Percentiles rank a stretch among this genome's conserved stretches.
These are phyloP conservation scores for Aspergillus felis DNA, from an alignment of 2,329 filamentous ascomycete genomes.

Conservation along the genomic window DNA sequence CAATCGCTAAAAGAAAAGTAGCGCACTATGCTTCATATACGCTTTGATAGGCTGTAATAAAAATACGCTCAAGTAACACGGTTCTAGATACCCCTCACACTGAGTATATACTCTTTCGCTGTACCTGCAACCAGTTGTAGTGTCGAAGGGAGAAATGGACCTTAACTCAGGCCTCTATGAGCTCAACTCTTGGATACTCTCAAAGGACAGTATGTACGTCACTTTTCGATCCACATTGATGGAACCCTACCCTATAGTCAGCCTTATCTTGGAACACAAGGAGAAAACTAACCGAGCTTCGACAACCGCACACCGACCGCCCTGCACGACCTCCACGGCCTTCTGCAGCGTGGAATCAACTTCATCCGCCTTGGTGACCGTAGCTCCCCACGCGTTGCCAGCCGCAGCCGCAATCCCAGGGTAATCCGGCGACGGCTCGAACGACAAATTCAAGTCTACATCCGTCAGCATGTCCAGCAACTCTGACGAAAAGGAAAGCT, in stretches of 20 bases:
- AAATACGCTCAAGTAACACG: no score
- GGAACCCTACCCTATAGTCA: not conserved
- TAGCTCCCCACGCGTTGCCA: not conserved
- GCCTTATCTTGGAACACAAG: not conserved
- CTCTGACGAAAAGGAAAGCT: not conserved
- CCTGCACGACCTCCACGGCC: not conserved
- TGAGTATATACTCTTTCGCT: no score
- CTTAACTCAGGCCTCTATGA: no score
- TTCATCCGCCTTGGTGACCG: not conserved
- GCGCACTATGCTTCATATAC: no score
- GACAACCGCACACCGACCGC: not conserved
- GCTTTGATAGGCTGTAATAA: no score
- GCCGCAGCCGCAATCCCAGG: slow-evolving; percentile 62
- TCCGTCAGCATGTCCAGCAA: slow-evolving; percentile 20
- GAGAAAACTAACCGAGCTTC: not conserved
- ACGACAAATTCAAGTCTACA: slow-evolving; percentile 59
- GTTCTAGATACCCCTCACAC: no score
- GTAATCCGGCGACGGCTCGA: slow-evolving; percentile 61
- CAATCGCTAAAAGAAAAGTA: not conserved
- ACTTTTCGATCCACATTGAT: not conserved
- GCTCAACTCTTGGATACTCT: no score
- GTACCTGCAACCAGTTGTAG: no score
- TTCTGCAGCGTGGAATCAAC: not conserved
- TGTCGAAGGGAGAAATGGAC: no score
- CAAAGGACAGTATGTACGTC: not conserved